Percentiles rank a stretch among this genome's conserved stretches.
These are phyloP conservation scores for Alternaria tenuissima DNA, from an alignment of 2,329 filamentous ascomycete genomes.

Conservation along the genomic window DNA sequence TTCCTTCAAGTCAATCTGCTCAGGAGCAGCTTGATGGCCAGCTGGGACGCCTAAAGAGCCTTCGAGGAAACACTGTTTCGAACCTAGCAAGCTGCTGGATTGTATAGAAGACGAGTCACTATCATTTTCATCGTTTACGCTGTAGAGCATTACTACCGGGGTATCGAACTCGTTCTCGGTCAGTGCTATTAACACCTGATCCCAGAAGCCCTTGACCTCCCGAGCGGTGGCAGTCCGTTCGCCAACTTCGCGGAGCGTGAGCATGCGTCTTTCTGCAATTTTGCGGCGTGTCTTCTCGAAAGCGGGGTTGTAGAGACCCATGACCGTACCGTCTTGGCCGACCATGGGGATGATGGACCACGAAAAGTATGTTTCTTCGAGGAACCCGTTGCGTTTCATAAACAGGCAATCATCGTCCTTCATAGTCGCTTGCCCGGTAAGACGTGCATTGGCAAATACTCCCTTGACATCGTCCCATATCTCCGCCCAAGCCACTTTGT, in stretches of 20 bases:
- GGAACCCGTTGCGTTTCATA: constrained; percentile 71
- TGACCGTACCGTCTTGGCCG: constrained; percentile 75
- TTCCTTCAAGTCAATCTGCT: constrained; percentile 71
- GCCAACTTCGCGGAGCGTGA: constrained; percentile 78
- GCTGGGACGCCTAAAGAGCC: constrained; percentile 73
- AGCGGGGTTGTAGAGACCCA: constrained; percentile 79
- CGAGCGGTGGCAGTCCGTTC: constrained; percentile 77
- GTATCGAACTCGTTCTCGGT: constrained; percentile 78
- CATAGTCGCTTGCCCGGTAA: constrained; percentile 80
- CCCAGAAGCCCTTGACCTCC: constrained; percentile 78
- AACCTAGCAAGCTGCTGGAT: constrained; percentile 69
- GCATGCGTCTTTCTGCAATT: constrained; percentile 80
- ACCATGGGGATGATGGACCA: constrained; percentile 84
- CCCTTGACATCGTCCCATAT: constrained; percentile 77
- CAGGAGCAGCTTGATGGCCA: constrained; percentile 68
- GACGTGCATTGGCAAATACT: constrained; percentile 71
- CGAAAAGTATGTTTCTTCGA: constrained; percentile 84
- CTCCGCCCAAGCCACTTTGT: constrained; percentile 74
- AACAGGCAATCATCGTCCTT: constrained; percentile 84
- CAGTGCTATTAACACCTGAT: constrained; percentile 71
- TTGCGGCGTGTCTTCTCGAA: constrained; percentile 84
- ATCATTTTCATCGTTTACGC: constrained; percentile 73
- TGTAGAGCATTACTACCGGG: constrained; percentile 80
- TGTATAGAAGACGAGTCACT: constrained; percentile 77
- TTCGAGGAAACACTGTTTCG: constrained; percentile 73